These are phyloP conservation scores for Goffeauzyma gilvescens DNA, from an alignment of 768 basidiomycete genomes.

Conservation along the genomic window DNA sequence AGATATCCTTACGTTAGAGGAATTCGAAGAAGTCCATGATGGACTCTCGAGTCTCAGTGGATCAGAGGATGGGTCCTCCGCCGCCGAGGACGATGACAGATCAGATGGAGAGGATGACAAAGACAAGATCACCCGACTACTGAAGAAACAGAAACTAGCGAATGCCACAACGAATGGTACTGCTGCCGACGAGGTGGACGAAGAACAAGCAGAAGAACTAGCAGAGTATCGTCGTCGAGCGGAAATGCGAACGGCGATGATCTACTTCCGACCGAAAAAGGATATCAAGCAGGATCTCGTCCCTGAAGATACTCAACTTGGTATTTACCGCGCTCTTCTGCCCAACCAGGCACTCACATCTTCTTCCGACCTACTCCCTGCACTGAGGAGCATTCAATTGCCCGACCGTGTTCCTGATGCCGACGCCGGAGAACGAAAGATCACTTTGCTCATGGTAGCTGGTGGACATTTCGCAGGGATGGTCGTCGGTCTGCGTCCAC, in stretches of 20 bases:
- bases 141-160: constrained; percentile 42
- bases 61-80: background rate
- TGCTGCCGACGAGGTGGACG: constrained; percentile 28
- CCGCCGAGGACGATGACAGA: background rate
- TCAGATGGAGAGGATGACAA: no score
- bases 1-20: constrained; percentile 45
- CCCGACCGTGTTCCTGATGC: background rate
- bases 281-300: constrained; percentile 15
- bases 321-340: constrained; percentile 63
- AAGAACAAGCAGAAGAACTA: constrained; percentile 25
- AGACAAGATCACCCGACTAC: constrained; percentile 41
- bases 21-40: constrained; percentile 62
- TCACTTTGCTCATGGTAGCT: constrained; percentile 92
- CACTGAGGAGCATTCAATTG: constrained; percentile 24
- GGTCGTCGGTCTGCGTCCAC: constrained; percentile 38
- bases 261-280: constrained; percentile 49
- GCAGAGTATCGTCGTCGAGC: constrained; percentile 30
- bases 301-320: constrained; percentile 54
- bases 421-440: constrained; percentile 38
- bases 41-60: constrained; percentile 39
- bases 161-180: constrained; percentile 31
- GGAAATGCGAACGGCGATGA: constrained; percentile 46
- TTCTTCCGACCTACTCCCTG: constrained; percentile 24
- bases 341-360: constrained; percentile 34
- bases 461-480: constrained; percentile 97